phyloP scores from a whole-genome alignment of 306 rosid genomes.

The Cicer pinnatifidum region DNA sequence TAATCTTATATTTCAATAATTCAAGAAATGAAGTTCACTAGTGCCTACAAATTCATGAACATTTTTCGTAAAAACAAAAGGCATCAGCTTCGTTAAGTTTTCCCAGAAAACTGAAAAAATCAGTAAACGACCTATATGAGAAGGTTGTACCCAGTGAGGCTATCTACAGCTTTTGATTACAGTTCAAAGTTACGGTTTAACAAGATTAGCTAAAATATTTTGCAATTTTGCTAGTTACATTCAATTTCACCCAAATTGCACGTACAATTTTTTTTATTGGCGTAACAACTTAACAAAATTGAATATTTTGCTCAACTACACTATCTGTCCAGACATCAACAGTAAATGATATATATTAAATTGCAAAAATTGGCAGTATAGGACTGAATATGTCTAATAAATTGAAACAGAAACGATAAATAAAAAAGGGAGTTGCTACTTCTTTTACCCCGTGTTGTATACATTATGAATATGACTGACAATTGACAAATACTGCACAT shows the following conservation, averaged over 20 bases:
- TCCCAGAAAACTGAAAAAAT: neutral
- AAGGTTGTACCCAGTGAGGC: too few species aligned
- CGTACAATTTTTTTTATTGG: too few species aligned
- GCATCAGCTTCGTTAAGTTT: neutral
- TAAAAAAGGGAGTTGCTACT: neutral
- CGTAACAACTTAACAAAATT: too few species aligned
- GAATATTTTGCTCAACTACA: too few species aligned
- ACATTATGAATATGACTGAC: slow-evolving; percentile 31
- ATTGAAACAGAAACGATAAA: neutral
- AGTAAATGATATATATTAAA: neutral
- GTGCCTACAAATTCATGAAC: neutral
- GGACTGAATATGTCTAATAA: neutral
- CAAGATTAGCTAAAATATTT: too few species aligned
- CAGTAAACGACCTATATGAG: neutral
- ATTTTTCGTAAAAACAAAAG: neutral
- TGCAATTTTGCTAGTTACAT: too few species aligned
- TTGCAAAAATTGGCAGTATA: neutral
- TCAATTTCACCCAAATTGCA: too few species aligned
- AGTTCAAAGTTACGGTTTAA: too few species aligned
- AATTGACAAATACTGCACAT: slow-evolving; percentile 33
- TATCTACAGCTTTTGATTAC: too few species aligned
- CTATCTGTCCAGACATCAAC: too few species aligned
- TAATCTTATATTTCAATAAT: too few species aligned
- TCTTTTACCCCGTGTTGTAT: slow-evolving; percentile 15
- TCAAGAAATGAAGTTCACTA: neutral